Percentiles rank a stretch among this genome's conserved stretches.
These are phyloP conservation scores for Tardiomyces depauwii DNA, from an alignment of 1,139 yeast genomes.

Conservation along the genomic window DNA sequence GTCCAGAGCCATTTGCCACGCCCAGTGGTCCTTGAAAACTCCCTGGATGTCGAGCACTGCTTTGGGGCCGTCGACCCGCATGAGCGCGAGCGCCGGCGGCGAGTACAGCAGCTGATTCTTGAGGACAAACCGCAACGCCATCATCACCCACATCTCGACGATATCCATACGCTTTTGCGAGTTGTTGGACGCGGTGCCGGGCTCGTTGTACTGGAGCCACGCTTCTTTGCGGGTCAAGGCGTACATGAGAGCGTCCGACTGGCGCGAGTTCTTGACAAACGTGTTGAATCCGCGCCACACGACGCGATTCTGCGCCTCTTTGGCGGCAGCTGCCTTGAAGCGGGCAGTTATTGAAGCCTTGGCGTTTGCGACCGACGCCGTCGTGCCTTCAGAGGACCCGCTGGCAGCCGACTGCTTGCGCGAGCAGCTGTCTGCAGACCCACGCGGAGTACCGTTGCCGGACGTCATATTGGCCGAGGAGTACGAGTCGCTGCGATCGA, in stretches of 20 bases:
- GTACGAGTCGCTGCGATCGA: background rate
- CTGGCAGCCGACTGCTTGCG: background rate
- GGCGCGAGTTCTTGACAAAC: constrained; percentile 17
- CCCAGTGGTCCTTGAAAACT: constrained; percentile 26
- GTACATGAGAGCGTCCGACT: constrained; percentile 22
- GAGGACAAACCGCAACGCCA: constrained; percentile 19
- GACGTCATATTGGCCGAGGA: background rate
- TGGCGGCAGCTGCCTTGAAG: background rate
- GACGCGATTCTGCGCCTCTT: background rate
- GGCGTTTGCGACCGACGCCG: background rate
- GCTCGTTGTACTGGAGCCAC: constrained; percentile 18
- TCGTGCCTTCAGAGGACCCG: background rate
- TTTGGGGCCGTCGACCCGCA: background rate
- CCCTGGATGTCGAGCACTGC: constrained; percentile 23
- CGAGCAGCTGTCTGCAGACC: background rate
- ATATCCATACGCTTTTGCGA: constrained; percentile 9
- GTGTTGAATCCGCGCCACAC: constrained; percentile 14
- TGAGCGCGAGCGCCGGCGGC: constrained; percentile 1
- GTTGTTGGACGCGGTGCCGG: constrained; percentile 4
- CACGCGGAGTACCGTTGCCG: background rate
- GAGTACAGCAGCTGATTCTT: constrained; percentile 15
- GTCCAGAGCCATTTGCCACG: constrained; percentile 32
- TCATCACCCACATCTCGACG: constrained; percentile 25
- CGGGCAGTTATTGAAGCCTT: background rate
- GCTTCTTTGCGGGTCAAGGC: constrained; percentile 24